Evolutionary conservation across 345 rosid species (phyloP).

Genomic region (Streptanthus diversifolius): DNA sequence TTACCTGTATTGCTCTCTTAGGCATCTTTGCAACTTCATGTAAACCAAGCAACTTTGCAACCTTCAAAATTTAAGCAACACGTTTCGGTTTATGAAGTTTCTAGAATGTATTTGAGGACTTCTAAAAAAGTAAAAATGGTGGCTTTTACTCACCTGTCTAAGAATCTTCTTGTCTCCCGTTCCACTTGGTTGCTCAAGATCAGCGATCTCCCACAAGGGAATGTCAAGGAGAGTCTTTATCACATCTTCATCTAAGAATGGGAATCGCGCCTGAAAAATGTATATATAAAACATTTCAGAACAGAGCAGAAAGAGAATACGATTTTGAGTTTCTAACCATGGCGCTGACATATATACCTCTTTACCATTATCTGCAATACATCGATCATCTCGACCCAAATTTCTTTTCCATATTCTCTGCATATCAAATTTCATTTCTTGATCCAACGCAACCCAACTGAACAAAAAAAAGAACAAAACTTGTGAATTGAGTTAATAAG

Average conservation of each 20-base stretch:
- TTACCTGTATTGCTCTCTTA: slow-evolving; percentile 94
- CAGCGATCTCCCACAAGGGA: slow-evolving; percentile 81
- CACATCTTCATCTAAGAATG: slow-evolving; percentile 94
- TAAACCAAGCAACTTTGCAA: slow-evolving; percentile 74
- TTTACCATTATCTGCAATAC: slow-evolving; percentile 81
- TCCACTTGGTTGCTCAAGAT: slow-evolving; percentile 91
- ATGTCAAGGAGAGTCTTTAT: slow-evolving; percentile 68
- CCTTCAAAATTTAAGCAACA: slow-evolving; percentile 42
- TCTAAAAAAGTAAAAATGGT: neutral
- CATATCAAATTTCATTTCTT: slow-evolving; percentile 98
- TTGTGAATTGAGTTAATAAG: neutral
- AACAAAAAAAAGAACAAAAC: neutral
- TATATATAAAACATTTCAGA: neutral
- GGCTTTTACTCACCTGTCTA: slow-evolving; percentile 59
- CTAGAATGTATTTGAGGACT: neutral
- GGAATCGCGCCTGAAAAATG: slow-evolving; percentile 70
- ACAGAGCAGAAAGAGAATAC: neutral
- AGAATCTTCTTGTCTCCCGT: slow-evolving; percentile 92
- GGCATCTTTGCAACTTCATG: slow-evolving; percentile 71
- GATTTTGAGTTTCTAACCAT: neutral
- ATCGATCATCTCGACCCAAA: slow-evolving; percentile 94
- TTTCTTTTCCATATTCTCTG: slow-evolving; percentile 97
- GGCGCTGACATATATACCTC: slow-evolving; percentile 46
- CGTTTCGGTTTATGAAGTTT: neutral
- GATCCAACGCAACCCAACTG: slow-evolving; percentile 78